Evolutionary conservation across 202 grass and related monocot species (phyloP), one percentile per base, ranked within the genome.

Genomic region (Setaria italica): DNA sequence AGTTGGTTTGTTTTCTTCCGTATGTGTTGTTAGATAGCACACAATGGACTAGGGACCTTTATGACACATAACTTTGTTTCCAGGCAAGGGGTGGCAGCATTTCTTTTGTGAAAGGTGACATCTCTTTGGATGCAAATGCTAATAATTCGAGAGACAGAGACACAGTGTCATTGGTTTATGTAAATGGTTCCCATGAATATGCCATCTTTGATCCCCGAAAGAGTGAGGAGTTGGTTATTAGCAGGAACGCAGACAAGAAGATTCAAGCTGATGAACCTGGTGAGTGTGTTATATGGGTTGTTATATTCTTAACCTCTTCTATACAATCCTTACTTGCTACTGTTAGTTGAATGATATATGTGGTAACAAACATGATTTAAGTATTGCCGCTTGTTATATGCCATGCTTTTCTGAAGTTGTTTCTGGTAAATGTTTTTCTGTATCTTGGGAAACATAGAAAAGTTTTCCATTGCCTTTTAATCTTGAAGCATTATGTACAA

Each of bases 171-270:
- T 59, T 99, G 58, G 91, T 84, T 45, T 99, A 92, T 39, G 51
- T 99, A 59, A 99, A 92, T 75, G 46, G 93, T 77, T 88, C 86
- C 54, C 93, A 94, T 82, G 91, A 99, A 64, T 99, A 99, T 76
- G 77, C 79, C 64, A 67, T 96, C 59, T 96, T 94, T 88, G 87
- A 99, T 96, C 93, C 97, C 77, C 82, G 83, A 65, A 90, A 70
- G 15, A 85, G 70, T 1, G 87, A 91, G 80, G 82, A 87, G 13
- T 48, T 48, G 15, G 82, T 70, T 1, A 71, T 85, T 69, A 75
- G 78, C 55, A 88, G 82, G 79, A 81, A 32, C 32, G 30, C 64
- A 83, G 39, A 0, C 6, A 94, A 85, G 75, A 91, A 82, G 85
- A 53, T 82, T 85, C 76, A 86, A 74, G 54, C 76, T 33, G 88